Evolutionary conservation across 2,329 filamentous ascomycete species (phyloP).

Genomic region (Gliomastix tumulicola): DNA sequence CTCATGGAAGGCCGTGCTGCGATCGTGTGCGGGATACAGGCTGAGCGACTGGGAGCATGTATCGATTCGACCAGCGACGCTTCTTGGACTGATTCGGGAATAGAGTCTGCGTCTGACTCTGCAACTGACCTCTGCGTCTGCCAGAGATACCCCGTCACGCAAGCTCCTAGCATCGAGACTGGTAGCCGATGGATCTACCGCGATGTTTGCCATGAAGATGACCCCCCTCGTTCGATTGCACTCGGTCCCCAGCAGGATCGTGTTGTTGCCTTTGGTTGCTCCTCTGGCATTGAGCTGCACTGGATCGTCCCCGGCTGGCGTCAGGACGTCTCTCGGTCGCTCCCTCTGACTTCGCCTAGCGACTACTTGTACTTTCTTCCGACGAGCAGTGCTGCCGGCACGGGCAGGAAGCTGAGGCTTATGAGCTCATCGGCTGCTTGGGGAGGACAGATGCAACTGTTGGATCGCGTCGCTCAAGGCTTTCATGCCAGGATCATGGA

Average conservation of each 20-base stretch:
- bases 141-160: conserved; percentile 9
- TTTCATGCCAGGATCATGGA: conserved; percentile 4
- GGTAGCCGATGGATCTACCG: conserved; percentile 23
- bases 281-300: conserved; percentile 55
- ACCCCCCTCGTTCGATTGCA: conserved; percentile 57
- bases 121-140: conserved; percentile 15
- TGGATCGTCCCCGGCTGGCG: conserved; percentile 41
- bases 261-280: conserved; percentile 60
- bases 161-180: conserved; percentile 19
- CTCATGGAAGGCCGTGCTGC: conserved; percentile 54
- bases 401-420: conserved; percentile 49
- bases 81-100: background rate
- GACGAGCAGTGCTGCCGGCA: conserved; percentile 38
- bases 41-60: conserved; percentile 7
- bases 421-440: conserved; percentile 50
- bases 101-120: background rate
- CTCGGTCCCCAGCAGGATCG: conserved; percentile 54
- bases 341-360: conserved; percentile 44
- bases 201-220: conserved; percentile 51
- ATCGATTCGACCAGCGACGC: background rate
- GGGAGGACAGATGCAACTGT: conserved; percentile 12
- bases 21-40: conserved; percentile 49
- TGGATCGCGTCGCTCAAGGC: conserved; percentile 10
- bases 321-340: conserved; percentile 45
- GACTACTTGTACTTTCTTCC: conserved; percentile 56